Evolutionary conservation across 352 stramenopile species (phyloP).

Genomic region (Phytopythium mirpurense): DNA sequence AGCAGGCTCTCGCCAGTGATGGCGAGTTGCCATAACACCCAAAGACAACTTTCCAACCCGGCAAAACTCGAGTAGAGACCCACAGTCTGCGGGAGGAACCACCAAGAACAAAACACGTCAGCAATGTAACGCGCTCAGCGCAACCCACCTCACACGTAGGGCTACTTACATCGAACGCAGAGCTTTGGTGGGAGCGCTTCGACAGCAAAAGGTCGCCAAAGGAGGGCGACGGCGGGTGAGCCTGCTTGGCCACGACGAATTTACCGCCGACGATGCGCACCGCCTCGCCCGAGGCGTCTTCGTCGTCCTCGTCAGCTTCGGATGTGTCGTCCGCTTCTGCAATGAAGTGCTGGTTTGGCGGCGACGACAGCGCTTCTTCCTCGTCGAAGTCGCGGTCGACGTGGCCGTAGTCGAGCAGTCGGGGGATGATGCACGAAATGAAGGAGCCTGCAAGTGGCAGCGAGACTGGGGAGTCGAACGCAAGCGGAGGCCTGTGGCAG

Average conservation of each 20-base stretch:
- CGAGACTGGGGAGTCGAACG: conserved; percentile 35
- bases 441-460: conserved; percentile 72
- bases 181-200: conserved; percentile 38
- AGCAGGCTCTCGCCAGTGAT: conserved; percentile 81
- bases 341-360: conserved; percentile 43
- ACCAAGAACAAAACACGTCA: not conserved
- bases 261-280: conserved; percentile 37
- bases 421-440: conserved; percentile 69
- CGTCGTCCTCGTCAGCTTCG: conserved; percentile 23
- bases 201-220: conserved; percentile 71
- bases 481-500: conserved; percentile 54
- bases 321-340: conserved; percentile 28
- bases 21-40: conserved; percentile 81
- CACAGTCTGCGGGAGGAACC: conserved; percentile 52
- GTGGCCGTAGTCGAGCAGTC: conserved; percentile 50
- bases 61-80: conserved; percentile 85
- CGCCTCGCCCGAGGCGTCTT: conserved; percentile 17
- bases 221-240: conserved; percentile 40
- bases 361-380: conserved; percentile 25
- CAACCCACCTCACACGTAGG: not conserved
- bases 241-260: conserved; percentile 33
- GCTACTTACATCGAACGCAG: conserved; percentile 52
- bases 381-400: conserved; percentile 31
- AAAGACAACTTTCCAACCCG: conserved; percentile 62
- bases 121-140: not conserved